Evolutionary conservation across 2,329 filamentous ascomycete genomes (phyloP).

Genomic region (Colletotrichum incanum): DNA sequence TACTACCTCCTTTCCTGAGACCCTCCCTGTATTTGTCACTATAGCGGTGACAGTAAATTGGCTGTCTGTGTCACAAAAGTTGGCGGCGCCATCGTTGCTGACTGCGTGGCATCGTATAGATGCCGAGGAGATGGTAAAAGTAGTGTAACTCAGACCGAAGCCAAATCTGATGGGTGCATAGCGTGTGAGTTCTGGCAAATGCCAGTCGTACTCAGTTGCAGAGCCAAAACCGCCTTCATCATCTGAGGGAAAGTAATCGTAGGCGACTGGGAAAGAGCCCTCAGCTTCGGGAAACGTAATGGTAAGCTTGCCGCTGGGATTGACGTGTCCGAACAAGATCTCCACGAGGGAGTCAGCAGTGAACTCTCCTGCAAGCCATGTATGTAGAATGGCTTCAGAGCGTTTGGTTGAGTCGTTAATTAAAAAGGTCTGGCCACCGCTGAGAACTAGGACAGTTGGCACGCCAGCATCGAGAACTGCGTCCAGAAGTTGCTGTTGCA

Average conservation of each 20-base stretch:
- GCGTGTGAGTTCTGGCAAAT: conserved; percentile 53
- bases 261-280: conserved; percentile 72
- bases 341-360: conserved; percentile 75
- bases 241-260: conserved; percentile 75
- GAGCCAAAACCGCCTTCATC: conserved; percentile 73
- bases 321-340: conserved; percentile 74
- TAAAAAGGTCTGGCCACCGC: conserved; percentile 52
- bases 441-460: conserved; percentile 51
- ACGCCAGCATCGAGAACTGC: conserved; percentile 51
- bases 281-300: conserved; percentile 65
- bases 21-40: conserved; percentile 63
- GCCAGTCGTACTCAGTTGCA: conserved; percentile 69
- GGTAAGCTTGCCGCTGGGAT: conserved; percentile 62
- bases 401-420: conserved; percentile 49
- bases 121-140: conserved; percentile 66
- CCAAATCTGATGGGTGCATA: conserved; percentile 71
- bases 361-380: conserved; percentile 76
- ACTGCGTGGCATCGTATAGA: not conserved
- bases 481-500: conserved; percentile 54
- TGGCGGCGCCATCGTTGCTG: conserved; percentile 50
- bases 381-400: conserved; percentile 72
- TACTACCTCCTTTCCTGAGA: conserved; percentile 53
- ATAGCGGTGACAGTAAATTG: conserved; percentile 60
- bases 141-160: conserved; percentile 77
- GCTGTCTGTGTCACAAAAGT: not conserved